Conservation (phyloP, 306 rosid species). For the Malus sieversii region DNA sequence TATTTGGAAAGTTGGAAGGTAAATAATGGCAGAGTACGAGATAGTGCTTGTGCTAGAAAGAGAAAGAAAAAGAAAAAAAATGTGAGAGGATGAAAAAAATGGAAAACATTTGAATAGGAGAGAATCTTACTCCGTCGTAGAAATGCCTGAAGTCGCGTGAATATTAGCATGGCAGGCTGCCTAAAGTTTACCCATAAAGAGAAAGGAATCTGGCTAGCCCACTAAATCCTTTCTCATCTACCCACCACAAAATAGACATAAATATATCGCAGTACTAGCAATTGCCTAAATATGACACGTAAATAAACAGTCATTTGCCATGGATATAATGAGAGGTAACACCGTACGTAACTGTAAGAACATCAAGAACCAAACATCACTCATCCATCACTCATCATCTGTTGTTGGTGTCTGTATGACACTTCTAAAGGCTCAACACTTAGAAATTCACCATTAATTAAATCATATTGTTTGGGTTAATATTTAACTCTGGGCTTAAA, state of each 20-base stretch:
- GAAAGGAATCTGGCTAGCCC: conserved; percentile 33
- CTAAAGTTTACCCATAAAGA: conserved; percentile 25
- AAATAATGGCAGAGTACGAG: background rate
- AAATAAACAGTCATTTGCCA: conserved; percentile 18
- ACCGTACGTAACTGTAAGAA: background rate
- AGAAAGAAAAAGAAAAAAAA: no score
- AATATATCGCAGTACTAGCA: background rate
- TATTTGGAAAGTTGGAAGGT: background rate
- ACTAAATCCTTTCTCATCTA: conserved; percentile 27
- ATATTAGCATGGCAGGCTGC: conserved; percentile 39
- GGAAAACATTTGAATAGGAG: no score
- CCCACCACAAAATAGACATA: conserved; percentile 18
- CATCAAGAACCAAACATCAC: background rate
- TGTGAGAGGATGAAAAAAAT: no score
- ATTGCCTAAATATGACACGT: conserved; percentile 4
- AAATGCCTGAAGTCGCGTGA: conserved; percentile 22
- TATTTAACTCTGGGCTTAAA: no score
- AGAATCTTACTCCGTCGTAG: background rate
- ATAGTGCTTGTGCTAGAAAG: background rate
- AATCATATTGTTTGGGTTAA: no score
- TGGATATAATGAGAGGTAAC: background rate
- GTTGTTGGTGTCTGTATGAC: background rate
- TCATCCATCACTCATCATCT: background rate
- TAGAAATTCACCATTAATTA: no score
- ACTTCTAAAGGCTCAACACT: no score